These are phyloP conservation scores for Arthroderma uncinatum DNA, from an alignment of 2,329 filamentous ascomycete species.

Conservation along the genomic window DNA sequence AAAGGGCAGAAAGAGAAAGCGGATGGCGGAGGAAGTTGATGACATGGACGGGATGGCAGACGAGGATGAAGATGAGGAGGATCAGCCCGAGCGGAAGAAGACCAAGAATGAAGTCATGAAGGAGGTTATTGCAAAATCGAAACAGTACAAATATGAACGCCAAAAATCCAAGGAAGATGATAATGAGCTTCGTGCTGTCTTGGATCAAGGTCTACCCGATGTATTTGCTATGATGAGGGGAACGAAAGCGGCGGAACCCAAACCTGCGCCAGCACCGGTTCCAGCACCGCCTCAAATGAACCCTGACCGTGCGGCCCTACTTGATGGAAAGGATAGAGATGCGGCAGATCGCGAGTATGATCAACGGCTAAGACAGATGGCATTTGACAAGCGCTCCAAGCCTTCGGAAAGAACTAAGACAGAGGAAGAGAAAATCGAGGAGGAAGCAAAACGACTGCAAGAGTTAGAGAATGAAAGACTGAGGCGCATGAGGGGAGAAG, in stretches of 20 bases:
- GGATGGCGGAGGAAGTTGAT: slow-evolving; percentile 35
- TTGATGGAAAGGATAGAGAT: slow-evolving; percentile 50
- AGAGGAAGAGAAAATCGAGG: slow-evolving; percentile 69
- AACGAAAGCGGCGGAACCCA: slow-evolving; percentile 44
- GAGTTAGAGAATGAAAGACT: slow-evolving; percentile 73
- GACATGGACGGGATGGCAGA: slow-evolving; percentile 32
- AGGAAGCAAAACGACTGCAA: slow-evolving; percentile 64
- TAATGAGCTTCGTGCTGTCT: slow-evolving; percentile 68
- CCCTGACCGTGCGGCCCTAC: slow-evolving; percentile 50
- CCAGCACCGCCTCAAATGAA: slow-evolving; percentile 44
- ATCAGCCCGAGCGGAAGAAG: slow-evolving; percentile 74
- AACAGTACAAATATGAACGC: slow-evolving; percentile 85
- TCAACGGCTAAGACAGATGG: slow-evolving; percentile 65
- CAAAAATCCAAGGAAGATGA: slow-evolving; percentile 90
- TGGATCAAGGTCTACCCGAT: slow-evolving; percentile 72
- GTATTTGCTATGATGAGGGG: slow-evolving; percentile 60
- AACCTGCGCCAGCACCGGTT: slow-evolving; percentile 34
- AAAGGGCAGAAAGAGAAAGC: slow-evolving; percentile 42
- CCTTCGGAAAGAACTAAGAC: slow-evolving; percentile 85
- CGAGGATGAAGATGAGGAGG: slow-evolving; percentile 36
- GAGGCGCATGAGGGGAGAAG: slow-evolving; percentile 77
- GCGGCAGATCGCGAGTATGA: slow-evolving; percentile 82
- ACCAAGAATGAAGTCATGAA: slow-evolving; percentile 96
- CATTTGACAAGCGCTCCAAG: slow-evolving; percentile 71
- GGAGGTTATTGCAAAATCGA: slow-evolving; percentile 94